Evolutionary conservation across 1,284 basidiomycete species (phyloP).

Genomic region (Vanrija sp.): DNA sequence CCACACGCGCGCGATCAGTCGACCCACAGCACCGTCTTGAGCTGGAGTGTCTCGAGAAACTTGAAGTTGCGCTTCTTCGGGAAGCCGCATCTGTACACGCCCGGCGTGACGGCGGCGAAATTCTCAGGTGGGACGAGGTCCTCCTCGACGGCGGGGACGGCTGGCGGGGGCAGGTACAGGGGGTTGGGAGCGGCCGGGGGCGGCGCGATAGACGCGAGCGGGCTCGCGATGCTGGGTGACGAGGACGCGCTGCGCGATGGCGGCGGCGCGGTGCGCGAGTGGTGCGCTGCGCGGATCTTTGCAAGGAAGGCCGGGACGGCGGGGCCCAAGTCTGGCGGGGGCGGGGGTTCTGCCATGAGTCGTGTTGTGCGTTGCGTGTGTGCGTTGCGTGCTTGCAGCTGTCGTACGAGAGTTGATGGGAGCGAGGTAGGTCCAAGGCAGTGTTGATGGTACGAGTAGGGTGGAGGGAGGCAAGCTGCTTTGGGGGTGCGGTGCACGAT

Average conservation of each 20-base stretch:
- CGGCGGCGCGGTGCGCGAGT: neutral
- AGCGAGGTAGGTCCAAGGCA: neutral
- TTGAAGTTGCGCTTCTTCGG: constrained; percentile 55
- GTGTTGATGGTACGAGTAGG: neutral
- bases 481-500: no score
- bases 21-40: constrained; percentile 55
- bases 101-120: constrained; percentile 46
- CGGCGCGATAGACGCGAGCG: neutral
- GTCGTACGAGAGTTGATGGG: neutral
- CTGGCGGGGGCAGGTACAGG: constrained; percentile 45
- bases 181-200: constrained; percentile 16
- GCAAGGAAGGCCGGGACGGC: constrained; percentile 24
- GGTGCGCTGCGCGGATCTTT: constrained; percentile 17
- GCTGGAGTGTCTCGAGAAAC: constrained; percentile 53
- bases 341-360: neutral
- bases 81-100: constrained; percentile 53
- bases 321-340: neutral
- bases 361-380: neutral
- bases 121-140: constrained; percentile 48
- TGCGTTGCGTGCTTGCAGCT: neutral
- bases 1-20: neutral
- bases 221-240: neutral
- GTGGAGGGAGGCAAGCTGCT: neutral
- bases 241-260: neutral
- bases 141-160: constrained; percentile 38